Evolutionary conservation across 768 basidiomycete species (phyloP), one percentile per base, ranked within the genome.

Genomic region (Infundibulicybe gibba): DNA sequence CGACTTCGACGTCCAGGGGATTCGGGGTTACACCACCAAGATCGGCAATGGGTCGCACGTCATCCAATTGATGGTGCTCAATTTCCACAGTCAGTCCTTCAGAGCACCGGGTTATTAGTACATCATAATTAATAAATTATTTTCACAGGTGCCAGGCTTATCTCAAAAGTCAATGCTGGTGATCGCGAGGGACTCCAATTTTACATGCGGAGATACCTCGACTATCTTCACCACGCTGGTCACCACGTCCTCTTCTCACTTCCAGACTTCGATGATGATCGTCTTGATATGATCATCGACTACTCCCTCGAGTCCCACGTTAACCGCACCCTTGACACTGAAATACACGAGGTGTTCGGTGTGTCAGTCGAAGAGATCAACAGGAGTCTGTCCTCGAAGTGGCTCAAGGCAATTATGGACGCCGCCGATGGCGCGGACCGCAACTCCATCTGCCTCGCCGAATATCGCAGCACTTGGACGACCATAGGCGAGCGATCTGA

Each of bases 181-280:
- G 16, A 15, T 17, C 32, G 42, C 38, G 39, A 56, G 32, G 41
- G 49, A 10, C 40, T 56, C 12, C 47, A 49, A 19, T 55, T 43
- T 25, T 55, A 58, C 52, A 25, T 53, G 31, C 43, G 33, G 5
- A 45, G 54, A 20, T 60, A 58, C 30, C 51, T 60, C 32, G 33
- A 31, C 15, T 55, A 55, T 46, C 49, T 60, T 9, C 58, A 41
- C 6, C 38, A 35, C 17, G 56, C 53, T 15, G 56, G 58, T 20
- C 49, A 54, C 31, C 58, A 60, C 45, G 55, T 57, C 31, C 50
- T 55, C 40, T 53, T 56, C 45, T 48, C 55, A 14, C 53, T 57
- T 30, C 58, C 58, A 8, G 54, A 60, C 43, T 60, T 57, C 40
- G 58, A 55, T 40, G 40, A 48, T 35, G 42, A 55, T 43, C 21